Percentiles rank a stretch among this genome's conserved stretches.
Evolutionary conservation across 2,329 filamentous ascomycete genomes (phyloP).

Genomic region (Xylaria sp.): DNA sequence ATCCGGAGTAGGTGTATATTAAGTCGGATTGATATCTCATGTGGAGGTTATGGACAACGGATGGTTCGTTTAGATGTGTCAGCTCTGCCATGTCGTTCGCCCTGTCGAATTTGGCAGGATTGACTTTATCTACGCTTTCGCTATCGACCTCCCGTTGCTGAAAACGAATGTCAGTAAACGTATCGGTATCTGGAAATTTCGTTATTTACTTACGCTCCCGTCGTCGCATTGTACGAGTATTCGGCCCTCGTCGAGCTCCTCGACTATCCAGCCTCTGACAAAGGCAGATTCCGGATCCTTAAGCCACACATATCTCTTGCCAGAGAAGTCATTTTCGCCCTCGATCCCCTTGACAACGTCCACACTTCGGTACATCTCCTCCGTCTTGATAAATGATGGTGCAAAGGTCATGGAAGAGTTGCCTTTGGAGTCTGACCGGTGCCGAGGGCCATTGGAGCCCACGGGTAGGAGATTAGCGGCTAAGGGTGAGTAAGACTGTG

Average conservation of each 20-base stretch:
- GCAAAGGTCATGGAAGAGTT: constrained; percentile 83
- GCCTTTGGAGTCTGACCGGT: constrained; percentile 64
- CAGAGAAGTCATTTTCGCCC: constrained; percentile 98
- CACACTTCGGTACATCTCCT: constrained; percentile 66
- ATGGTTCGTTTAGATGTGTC: constrained; percentile 96
- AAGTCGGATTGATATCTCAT: constrained; percentile 94
- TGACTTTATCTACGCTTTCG: constrained; percentile 96
- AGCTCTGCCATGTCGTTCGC: constrained; percentile 99
- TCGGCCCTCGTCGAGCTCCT: constrained; percentile 70
- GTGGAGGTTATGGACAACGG: constrained; percentile 94
- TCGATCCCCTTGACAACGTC: constrained; percentile 75
- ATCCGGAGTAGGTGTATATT: constrained; percentile 96
- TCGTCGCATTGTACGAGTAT: constrained; percentile 92
- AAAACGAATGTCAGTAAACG: constrained; percentile 1
- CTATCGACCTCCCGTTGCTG: constrained; percentile 84
- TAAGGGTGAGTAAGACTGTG: constrained; percentile 66
- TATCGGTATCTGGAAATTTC: neutral
- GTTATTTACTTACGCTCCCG: constrained; percentile 67
- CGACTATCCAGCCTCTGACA: constrained; percentile 87
- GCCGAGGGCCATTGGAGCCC: constrained; percentile 39
- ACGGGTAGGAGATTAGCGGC: constrained; percentile 46
- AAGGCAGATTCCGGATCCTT: constrained; percentile 86
- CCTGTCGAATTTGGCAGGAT: constrained; percentile 99
- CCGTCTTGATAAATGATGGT: constrained; percentile 91
- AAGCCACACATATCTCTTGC: constrained; percentile 97